Base-by-base conservation (phyloP, 2,329 filamentous ascomycete genomes). In the Diplodia sapinea region DNA sequence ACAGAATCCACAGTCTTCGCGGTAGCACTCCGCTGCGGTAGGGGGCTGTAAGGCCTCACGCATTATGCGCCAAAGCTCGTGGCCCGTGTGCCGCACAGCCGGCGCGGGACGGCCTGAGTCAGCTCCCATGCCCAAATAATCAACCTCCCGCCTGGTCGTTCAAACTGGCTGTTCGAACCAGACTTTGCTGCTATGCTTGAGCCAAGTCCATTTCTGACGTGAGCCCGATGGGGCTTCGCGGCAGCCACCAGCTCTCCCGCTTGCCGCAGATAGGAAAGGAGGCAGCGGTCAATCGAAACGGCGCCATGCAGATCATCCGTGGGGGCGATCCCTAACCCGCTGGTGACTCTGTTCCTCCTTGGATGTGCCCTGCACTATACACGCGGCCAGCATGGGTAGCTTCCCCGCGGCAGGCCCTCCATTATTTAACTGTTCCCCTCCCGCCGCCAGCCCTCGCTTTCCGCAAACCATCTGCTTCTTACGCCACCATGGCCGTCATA, bases 281-380 rank as follows among this genome's bases (percentile, higher is more conserved):
- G 43, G 43, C 47, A 63, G 26, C 9, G 29, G 17, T 51, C 17
- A 26, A 51, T 20, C 26, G 43, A 63, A 51, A 63, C 59, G 29
- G 31, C 12, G 47, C 43, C 29, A 7, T 51, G 59, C 59, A 52
- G 59, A 63, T 63, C 59, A 38, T 33, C 59, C 59, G 47, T 38
- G 31, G 59, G n/a, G 43, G 15, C 23, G 59, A 51, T 36, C n/a
- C 43, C 12, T 33, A n/a, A 36, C 36, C 17, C 56, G n/a, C 56
- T 29, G 38, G 20, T 12, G 6, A 47, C 56, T 12, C 36, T 26
- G 12, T 13, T 36, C 50, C 43, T 62, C 57, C 57, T 51, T 51
- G 59, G 11, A 63, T 36, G 26, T 13, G 31, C 59, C 59, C 57
- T 62, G 57, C 40, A 31, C 15, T 29, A 17, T 15, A 23, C 15